Percentiles rank a stretch among this genome's conserved stretches.
These are phyloP conservation scores for Verruconis gallopava DNA, from an alignment of 2,329 filamentous ascomycete species.

Conservation along the genomic window DNA sequence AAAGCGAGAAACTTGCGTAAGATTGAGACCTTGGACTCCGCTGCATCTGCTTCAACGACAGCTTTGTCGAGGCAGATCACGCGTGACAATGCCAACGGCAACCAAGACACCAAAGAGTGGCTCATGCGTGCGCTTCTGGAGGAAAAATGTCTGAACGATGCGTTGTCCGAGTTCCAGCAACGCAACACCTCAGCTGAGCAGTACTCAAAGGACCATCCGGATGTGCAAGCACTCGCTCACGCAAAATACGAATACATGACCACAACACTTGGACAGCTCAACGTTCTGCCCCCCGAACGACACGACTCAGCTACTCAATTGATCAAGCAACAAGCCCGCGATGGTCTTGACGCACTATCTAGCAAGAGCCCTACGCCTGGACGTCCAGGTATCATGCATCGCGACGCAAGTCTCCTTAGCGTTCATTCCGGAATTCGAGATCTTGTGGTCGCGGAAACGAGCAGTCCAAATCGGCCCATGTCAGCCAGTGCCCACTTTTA, in stretches of 20 bases:
- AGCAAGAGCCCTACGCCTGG: constrained; percentile 3
- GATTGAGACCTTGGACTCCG: constrained; percentile 1
- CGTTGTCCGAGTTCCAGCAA: constrained; percentile 22
- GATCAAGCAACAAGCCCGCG: neutral
- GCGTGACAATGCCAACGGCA: neutral
- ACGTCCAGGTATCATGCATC: constrained; percentile 1
- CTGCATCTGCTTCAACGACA: neutral
- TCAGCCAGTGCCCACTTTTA: neutral
- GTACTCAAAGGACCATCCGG: constrained; percentile 20
- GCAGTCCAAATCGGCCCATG: no score
- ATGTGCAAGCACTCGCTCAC: constrained; percentile 24
- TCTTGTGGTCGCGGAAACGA: neutral
- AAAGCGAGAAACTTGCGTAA: constrained; percentile 1
- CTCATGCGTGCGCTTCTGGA: constrained; percentile 30
- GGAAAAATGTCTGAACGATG: constrained; percentile 28
- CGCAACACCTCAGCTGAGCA: constrained; percentile 13
- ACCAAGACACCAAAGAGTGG: neutral
- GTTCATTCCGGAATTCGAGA: neutral
- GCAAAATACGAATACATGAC: constrained; percentile 27
- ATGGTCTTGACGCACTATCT: constrained; percentile 8
- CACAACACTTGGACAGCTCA: constrained; percentile 22
- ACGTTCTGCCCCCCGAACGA: constrained; percentile 17
- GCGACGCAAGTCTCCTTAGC: neutral
- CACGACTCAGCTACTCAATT: neutral
- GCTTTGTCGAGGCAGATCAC: neutral